phyloP scores from a whole-genome alignment of 495 filamentous ascomycete genomes.

The Coniosporium apollinis region DNA sequence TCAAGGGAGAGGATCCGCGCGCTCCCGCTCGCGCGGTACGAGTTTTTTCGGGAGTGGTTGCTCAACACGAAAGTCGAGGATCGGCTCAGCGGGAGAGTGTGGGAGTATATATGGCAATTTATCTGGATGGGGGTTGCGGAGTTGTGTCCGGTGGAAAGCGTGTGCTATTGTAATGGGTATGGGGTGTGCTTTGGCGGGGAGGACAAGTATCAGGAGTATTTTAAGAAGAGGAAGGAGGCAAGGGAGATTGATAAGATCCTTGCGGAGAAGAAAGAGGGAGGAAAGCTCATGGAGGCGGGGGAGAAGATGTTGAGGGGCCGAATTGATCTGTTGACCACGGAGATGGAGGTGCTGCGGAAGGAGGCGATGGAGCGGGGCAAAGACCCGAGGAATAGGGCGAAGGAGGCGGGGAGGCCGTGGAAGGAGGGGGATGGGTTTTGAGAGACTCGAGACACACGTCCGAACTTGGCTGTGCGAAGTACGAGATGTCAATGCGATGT shows the following conservation, averaged over 20 bases:
- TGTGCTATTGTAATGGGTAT: slow-evolving; percentile 7
- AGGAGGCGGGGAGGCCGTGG: slow-evolving; percentile 1
- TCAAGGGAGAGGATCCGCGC: slow-evolving; percentile 2
- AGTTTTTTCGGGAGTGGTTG: slow-evolving; percentile 4
- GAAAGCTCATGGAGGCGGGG: slow-evolving; percentile 25
- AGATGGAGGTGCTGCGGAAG: not conserved
- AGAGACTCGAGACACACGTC: no score
- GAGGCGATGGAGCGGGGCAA: slow-evolving; percentile 4
- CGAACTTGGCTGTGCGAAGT: no score
- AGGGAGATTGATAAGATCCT: slow-evolving; percentile 7
- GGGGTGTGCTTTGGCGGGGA: slow-evolving; percentile 5
- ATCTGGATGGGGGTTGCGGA: slow-evolving; percentile 2
- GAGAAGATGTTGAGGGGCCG: slow-evolving; percentile 21
- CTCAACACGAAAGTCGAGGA: slow-evolving; percentile 1
- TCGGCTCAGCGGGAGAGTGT: slow-evolving; percentile 2
- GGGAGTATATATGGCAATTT: slow-evolving; percentile 7
- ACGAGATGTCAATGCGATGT: no score
- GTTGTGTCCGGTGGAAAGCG: slow-evolving; percentile 5
- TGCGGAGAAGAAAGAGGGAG: slow-evolving; percentile 19
- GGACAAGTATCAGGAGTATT: slow-evolving; percentile 1
- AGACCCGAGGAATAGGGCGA: slow-evolving; percentile 1
- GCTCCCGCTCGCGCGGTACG: slow-evolving; percentile 2
- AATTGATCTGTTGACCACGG: slow-evolving; percentile 20
- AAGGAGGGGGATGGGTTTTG: slow-evolving; percentile 5
- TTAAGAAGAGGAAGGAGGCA: not conserved